Evolutionary conservation across 2,329 filamentous ascomycete species (phyloP).

Genomic region (Claviceps humidiphila): DNA sequence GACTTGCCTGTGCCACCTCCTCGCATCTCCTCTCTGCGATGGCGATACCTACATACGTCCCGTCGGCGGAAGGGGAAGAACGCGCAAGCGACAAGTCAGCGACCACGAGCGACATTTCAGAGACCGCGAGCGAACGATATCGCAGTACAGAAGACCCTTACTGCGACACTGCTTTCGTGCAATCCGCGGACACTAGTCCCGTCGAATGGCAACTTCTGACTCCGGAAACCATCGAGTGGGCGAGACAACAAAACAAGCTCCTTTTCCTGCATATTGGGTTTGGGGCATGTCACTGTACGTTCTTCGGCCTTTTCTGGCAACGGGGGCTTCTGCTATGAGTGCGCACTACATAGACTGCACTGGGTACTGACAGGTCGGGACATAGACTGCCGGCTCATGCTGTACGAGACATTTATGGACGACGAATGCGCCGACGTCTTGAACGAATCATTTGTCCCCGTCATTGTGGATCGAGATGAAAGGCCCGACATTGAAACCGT

Average conservation of each 20-base stretch:
- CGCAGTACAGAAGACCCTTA: no score
- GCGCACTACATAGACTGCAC: not conserved
- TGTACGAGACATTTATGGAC: slow-evolving; percentile 81
- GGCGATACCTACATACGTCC: no score
- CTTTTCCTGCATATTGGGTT: slow-evolving; percentile 94
- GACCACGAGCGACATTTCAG: no score
- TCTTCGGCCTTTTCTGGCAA: not conserved
- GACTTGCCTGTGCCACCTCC: no score
- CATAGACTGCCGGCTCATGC: slow-evolving; percentile 77
- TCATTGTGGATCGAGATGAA: slow-evolving; percentile 89
- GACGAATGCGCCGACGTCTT: slow-evolving; percentile 66
- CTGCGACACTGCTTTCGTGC: slow-evolving; percentile 43
- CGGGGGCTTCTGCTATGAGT: not conserved
- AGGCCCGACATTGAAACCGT: slow-evolving; percentile 88
- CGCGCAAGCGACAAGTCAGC: no score
- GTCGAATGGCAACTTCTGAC: slow-evolving; percentile 90
- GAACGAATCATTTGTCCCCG: slow-evolving; percentile 78
- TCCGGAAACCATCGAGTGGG: slow-evolving; percentile 60
- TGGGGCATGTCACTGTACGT: slow-evolving; percentile 83
- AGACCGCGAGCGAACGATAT: no score
- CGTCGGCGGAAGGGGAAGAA: no score
- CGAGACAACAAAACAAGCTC: slow-evolving; percentile 69
- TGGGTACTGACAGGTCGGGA: slow-evolving; percentile 9
- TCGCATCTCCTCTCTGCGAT: no score
- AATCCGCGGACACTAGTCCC: slow-evolving; percentile 63